Conservation (phyloP, 805 yeast species). For the Lipomyces starkeyi region DNA sequence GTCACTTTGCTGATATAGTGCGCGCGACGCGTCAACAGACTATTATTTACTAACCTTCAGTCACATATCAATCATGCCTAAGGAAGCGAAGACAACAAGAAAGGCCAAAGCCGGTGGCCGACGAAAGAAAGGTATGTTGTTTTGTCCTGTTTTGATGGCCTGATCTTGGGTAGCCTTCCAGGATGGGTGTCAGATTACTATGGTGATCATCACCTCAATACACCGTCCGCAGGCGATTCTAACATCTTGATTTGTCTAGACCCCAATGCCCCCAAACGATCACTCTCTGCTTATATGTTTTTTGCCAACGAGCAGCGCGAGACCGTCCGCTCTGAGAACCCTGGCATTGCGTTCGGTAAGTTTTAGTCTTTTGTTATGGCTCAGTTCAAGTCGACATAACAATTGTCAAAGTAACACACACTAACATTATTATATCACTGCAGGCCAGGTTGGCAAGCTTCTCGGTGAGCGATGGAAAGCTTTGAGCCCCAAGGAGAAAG, state of each 20-base stretch:
- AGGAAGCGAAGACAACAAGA: slow-evolving; percentile 35
- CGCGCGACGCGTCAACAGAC: slow-evolving; percentile 21
- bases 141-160: slow-evolving; percentile 3
- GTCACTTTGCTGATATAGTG: slow-evolving; percentile 6
- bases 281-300: slow-evolving; percentile 98
- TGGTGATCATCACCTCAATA: no score
- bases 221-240: not conserved
- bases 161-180: not conserved
- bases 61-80: slow-evolving; percentile 32
- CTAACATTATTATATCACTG: not conserved
- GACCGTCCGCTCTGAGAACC: slow-evolving; percentile 92
- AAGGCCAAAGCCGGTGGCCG: slow-evolving; percentile 38
- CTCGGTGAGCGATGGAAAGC: slow-evolving; percentile 98
- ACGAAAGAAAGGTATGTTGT: slow-evolving; percentile 38
- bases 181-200: not conserved
- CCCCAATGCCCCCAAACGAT: slow-evolving; percentile 99
- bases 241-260: slow-evolving; percentile 49
- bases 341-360: slow-evolving; percentile 87
- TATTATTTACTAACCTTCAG: not conserved
- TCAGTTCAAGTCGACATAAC: not conserved
- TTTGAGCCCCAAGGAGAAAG: slow-evolving; percentile 77
- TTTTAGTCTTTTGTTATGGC: not conserved
- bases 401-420: not conserved
- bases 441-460: slow-evolving; percentile 82
- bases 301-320: slow-evolving; percentile 98